Conservation (phyloP, 2,329 filamentous ascomycete species). For the Xylariaceae sp. region DNA sequence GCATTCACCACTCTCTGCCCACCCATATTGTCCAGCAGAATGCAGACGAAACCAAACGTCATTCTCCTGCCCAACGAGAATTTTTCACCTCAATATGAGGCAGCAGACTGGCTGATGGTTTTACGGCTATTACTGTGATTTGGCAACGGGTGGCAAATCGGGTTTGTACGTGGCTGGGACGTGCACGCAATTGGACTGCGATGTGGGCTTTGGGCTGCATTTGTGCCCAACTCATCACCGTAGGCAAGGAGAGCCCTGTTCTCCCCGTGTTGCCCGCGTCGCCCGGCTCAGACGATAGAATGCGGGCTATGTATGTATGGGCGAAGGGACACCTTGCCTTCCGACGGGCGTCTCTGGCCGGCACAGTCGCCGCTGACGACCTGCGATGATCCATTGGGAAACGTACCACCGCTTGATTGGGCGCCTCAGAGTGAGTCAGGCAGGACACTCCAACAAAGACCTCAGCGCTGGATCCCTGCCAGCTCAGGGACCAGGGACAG, state of each 20-base stretch:
- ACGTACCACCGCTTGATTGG: constrained; percentile 30
- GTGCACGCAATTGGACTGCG: constrained; percentile 23
- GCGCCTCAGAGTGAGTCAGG: constrained; percentile 33
- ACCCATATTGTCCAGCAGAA: not conserved
- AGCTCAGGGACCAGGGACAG: constrained; percentile 18
- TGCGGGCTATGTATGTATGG: constrained; percentile 14
- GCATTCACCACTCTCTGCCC: too few relatives aligned
- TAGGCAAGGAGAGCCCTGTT: constrained; percentile 17
- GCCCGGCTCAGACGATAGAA: constrained; percentile 17
- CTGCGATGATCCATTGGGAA: constrained; percentile 22
- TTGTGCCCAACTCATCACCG: constrained; percentile 27
- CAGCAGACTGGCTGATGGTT: constrained; percentile 11
- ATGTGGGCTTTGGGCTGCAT: constrained; percentile 22
- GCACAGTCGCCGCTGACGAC: constrained; percentile 15
- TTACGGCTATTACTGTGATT: constrained; percentile 14
- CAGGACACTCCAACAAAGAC: constrained; percentile 25
- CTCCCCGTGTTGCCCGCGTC: constrained; percentile 3
- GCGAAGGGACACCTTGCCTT: constrained; percentile 1
- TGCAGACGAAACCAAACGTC: constrained; percentile 14
- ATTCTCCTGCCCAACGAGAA: constrained; percentile 21
- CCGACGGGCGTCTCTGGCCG: constrained; percentile 15
- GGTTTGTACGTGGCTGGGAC: not conserved
- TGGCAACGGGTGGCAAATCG: constrained; percentile 22
- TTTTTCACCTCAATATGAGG: not conserved
- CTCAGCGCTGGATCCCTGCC: constrained; percentile 23